Percentiles rank a stretch among this genome's conserved stretches.
These are phyloP conservation scores for Handroanthus guayacan DNA, from an alignment of 257 asterid species.

Conservation along the genomic window DNA sequence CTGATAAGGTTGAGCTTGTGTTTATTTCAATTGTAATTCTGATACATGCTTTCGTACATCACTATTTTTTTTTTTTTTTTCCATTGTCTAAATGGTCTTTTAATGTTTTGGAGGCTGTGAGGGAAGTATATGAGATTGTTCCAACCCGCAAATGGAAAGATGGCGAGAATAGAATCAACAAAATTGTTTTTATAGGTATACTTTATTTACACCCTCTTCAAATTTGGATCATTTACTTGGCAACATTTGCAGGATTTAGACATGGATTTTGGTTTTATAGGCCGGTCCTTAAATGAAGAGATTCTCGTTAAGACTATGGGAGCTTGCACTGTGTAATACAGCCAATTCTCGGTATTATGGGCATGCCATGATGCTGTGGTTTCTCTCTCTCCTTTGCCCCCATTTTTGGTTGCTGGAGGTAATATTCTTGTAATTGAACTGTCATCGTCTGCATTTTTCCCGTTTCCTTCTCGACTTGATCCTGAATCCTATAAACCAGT, in stretches of 20 bases:
- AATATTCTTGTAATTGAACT: slow-evolving; percentile 1
- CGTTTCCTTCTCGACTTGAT: not conserved
- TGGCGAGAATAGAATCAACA: slow-evolving; percentile 63
- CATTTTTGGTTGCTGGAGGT: not conserved
- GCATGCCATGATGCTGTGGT: not conserved
- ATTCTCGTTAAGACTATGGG: slow-evolving; percentile 57
- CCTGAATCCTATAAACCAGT: not conserved
- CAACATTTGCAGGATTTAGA: slow-evolving; percentile 16
- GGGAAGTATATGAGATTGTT: slow-evolving; percentile 93
- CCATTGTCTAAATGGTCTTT: slow-evolving; percentile 16
- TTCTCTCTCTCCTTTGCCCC: not conserved
- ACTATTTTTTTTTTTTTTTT: not conserved
- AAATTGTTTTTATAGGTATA: slow-evolving; percentile 89
- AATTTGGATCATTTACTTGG: not conserved
- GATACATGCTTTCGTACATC: not conserved
- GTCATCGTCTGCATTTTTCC: not conserved
- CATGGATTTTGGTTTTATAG: slow-evolving; percentile 47
- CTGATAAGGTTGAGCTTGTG: slow-evolving; percentile 10
- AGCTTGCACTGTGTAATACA: slow-evolving; percentile 50
- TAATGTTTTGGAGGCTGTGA: slow-evolving; percentile 69
- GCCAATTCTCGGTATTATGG: slow-evolving; percentile 6
- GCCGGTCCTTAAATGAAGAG: slow-evolving; percentile 73
- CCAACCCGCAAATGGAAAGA: slow-evolving; percentile 84
- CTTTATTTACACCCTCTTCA: not conserved
- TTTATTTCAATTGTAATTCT: not conserved